Evolutionary conservation across 257 asterid species (phyloP), one percentile per base, ranked within the genome.

Genomic region (Cruciata laevipes): DNA sequence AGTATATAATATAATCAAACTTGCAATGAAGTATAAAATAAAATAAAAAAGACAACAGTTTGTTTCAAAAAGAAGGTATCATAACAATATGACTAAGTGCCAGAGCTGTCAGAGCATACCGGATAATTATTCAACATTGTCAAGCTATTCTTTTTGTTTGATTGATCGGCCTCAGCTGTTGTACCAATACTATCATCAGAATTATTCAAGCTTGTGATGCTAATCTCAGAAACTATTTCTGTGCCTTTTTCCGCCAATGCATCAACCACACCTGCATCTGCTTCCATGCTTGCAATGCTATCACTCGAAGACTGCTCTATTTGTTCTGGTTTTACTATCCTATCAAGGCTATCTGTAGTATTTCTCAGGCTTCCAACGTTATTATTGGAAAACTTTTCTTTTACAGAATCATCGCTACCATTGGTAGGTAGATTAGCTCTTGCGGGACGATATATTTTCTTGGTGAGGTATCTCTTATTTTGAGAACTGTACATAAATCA

Each of bases 401-500:
- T 69, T 73, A 63, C 82, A 79, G 82, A 70, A 59, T 71, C 78
- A 53, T 77, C 80, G 56, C 77, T 86, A 58, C 74, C 81, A 57
- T 63, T 76, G 7, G 76, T 73, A 76, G 70, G 83, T 27, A 77
- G 23, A 72, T 75, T 79, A 66, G 73, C 79, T 61, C 77, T 74
- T 66, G 75, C 66, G 6, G 84, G 86, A 66, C 67, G 83, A 66
- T 77, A 74, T 74, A 74, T 58, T 72, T 84, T 88, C 96, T 86
- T 93, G 18, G 72, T 61, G 25, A 73, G 83, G 33, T 86, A 89
- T 75, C 79, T 86, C 82, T 83, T 90, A 59, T 75, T 83, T 59
- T 85, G 91, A 66, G 77, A 77, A 71, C 99, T 90, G 91, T 79
- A 85, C 63, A 76, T 37, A 66, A 67, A 67, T 74, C 61, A 73